Conservation (phyloP, 352 stramenopile species). For the Pythium brassicae region DNA sequence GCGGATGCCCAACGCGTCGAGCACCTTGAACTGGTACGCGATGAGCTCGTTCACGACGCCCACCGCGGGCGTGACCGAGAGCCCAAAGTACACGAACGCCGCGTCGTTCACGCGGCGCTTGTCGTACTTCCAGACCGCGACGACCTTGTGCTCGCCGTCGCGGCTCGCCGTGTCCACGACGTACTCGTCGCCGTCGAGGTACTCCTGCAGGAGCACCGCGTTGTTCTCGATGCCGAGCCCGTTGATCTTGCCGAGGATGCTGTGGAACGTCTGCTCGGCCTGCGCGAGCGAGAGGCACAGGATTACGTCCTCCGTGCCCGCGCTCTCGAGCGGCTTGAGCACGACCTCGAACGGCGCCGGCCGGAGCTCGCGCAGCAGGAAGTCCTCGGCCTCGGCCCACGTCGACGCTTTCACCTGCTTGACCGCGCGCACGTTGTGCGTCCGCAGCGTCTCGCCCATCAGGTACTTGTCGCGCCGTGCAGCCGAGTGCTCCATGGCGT, state of each 20-base stretch:
- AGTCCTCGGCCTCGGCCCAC: slow-evolving; percentile 68
- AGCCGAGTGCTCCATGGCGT: slow-evolving; percentile 69
- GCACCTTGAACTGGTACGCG: slow-evolving; percentile 78
- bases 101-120: slow-evolving; percentile 93
- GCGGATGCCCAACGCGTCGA: slow-evolving; percentile 62
- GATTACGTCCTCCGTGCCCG: slow-evolving; percentile 71
- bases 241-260: slow-evolving; percentile 86
- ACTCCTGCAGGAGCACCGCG: slow-evolving; percentile 90
- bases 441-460: slow-evolving; percentile 86
- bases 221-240: slow-evolving; percentile 84
- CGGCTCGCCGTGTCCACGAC: slow-evolving; percentile 94
- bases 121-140: slow-evolving; percentile 97
- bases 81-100: slow-evolving; percentile 94
- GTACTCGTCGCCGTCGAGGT: slow-evolving; percentile 94
- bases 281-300: slow-evolving; percentile 78
- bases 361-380: slow-evolving; percentile 61
- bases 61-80: slow-evolving; percentile 67
- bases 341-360: slow-evolving; percentile 79
- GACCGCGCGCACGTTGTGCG: slow-evolving; percentile 79
- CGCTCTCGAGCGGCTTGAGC: slow-evolving; percentile 88
- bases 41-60: slow-evolving; percentile 77
- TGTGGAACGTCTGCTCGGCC: slow-evolving; percentile 73
- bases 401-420: slow-evolving; percentile 86
- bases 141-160: slow-evolving; percentile 92
- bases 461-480: slow-evolving; percentile 79